Percentiles rank a stretch among this genome's conserved stretches.
Evolutionary conservation across 2,329 filamentous ascomycete species (phyloP).

Genomic region (Colletotrichum trifolii): DNA sequence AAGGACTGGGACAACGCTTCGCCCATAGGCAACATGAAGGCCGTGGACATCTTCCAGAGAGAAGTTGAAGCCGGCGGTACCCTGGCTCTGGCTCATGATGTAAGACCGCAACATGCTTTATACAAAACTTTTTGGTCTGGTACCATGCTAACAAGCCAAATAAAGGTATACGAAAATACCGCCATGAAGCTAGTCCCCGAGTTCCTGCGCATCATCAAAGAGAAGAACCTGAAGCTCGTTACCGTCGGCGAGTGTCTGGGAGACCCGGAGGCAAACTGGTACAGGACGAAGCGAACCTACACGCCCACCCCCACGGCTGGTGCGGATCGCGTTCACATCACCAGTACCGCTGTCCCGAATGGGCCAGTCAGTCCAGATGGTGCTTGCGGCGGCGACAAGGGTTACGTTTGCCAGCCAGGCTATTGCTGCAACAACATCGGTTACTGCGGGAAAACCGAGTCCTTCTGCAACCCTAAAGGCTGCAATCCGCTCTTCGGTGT

Average conservation of each 20-base stretch:
- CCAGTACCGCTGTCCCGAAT: constrained; percentile 36
- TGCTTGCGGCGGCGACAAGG: constrained; percentile 33
- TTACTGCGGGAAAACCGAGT: constrained; percentile 36
- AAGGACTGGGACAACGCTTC: constrained; percentile 41
- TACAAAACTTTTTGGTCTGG: constrained; percentile 53
- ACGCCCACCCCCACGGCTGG: constrained; percentile 34
- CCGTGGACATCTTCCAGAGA: constrained; percentile 48
- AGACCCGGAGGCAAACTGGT: constrained; percentile 59
- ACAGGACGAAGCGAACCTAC: constrained; percentile 41
- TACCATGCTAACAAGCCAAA: constrained; percentile 43
- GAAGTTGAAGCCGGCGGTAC: constrained; percentile 42
- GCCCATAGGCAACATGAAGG: constrained; percentile 42
- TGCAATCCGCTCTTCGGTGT: constrained; percentile 38
- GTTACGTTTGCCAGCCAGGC: constrained; percentile 34
- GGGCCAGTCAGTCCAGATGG: constrained; percentile 32
- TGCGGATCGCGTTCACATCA: constrained; percentile 28
- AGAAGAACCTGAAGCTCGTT: constrained; percentile 48
- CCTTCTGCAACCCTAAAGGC: constrained; percentile 35
- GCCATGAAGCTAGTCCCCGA: constrained; percentile 36
- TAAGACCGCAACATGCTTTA: constrained; percentile 40
- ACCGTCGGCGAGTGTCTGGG: constrained; percentile 60
- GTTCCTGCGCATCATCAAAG: constrained; percentile 35
- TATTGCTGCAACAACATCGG: constrained; percentile 38
- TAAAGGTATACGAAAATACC: constrained; percentile 36
- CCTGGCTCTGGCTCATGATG: constrained; percentile 58